Evolutionary conservation across 441 rosid species (phyloP), one percentile per base, ranked within the genome.

Genomic region (Hura crepitans): DNA sequence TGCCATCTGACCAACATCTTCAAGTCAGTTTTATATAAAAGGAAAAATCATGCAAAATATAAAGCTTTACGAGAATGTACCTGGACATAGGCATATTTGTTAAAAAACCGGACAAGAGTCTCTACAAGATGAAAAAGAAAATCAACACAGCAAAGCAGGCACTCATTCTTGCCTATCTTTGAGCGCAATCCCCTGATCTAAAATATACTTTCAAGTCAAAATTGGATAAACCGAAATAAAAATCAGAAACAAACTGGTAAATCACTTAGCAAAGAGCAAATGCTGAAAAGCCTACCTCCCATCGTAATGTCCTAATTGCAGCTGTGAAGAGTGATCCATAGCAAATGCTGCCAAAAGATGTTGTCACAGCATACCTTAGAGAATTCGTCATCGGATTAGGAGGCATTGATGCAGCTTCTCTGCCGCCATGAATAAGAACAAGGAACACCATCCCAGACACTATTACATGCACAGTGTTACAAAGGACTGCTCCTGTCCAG

Each of bases 241-340:
- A 6, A 74, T 37, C 14, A 69, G 59, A 70, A 58, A 50, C 28
- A 50, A 53, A 37, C 22, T 65, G 46, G 31, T 37, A 10, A 65
- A 69, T 35, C 58, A 68, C 30, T 11, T 43, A 62, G 49, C 35
- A 49, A 49, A 65, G 71, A 58, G 72, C 4, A 58, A 71, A 66
- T 51, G 57, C n/a, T 37, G 42, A 14, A 61, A 69, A 22, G 60
- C 74, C 27, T 80, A 87, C 99, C 97, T 92, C 93, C 97, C 99
- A 94, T 15, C 97, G 89, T 76, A 92, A 77, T 58, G 97, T 94
- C 77, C 99, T 82, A 69, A 94, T 92, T 60, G 97, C 96, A 71
- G 97, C 97, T 50, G 99, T 94, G 77, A 94, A 92, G 73, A 94
- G 91, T 28, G 97, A 94, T 13, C 99, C 99, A 39, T 94, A 94